Base-by-base conservation (phyloP, 306 rosid genomes). In the Lagenaria siceraria region DNA sequence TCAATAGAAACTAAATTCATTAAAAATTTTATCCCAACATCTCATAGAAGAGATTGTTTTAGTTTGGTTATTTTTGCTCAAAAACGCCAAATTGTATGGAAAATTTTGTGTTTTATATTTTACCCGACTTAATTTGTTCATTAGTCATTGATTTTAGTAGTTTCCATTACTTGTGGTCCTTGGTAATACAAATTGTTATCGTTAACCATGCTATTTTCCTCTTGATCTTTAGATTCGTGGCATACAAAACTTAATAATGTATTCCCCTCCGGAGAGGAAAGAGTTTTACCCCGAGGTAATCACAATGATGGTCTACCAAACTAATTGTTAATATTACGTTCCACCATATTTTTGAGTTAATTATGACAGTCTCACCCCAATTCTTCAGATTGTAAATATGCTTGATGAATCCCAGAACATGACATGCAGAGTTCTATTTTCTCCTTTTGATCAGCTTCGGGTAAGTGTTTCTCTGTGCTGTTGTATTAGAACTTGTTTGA, bases 201-300 rank as follows among this genome's bases (percentile, higher is more conserved):
- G 2, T 55, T 75, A 24, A 71, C 52, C 58, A 14, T 49, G 43
- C 14, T 75, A 10, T 77, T 85, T 42, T 79, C 38, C 79, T 60
- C 53, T 64, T 82, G 25, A 69, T 78, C 77, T 40, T n/a, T 85
- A 94, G 98, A 90, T 94, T 82, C 91, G 97, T 3, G 97, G 98
- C 22, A 89, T 92, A 76, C 85, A 85, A 70, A 87, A 90, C 79
- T 81, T 94, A 59, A 85, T 92, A 40, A 79, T 92, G 70, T 94
- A 90, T 87, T 94, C 98, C 7, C 89, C 85, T 19, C 98, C 98
- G 0, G 95, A 94, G 89, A 86, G 98, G 79, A 88, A 90, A 81
- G 98, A 94, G 64, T 87, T 94, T 69, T 94, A 92, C 87, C 93
- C 97, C 2, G 97, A 92, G 98, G 97, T 90, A 73, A 82, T 85